These are phyloP conservation scores for Quercus rubra DNA, from an alignment of 306 rosid species.

Conservation along the genomic window DNA sequence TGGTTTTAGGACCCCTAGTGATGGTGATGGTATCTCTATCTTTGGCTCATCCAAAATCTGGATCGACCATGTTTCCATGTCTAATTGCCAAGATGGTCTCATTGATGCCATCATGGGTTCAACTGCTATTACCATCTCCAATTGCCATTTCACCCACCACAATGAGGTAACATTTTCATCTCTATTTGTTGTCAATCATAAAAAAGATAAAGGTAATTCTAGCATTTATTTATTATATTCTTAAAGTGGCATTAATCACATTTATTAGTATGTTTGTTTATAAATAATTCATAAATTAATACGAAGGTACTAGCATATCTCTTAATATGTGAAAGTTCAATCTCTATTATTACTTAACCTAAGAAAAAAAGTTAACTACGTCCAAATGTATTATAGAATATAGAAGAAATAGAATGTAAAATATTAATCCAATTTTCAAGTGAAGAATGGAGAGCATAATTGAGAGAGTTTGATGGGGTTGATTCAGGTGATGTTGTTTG, in stretches of 20 bases:
- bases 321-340: too few relatives aligned
- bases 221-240: too few relatives aligned
- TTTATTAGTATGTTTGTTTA: too few relatives aligned
- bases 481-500: slow-evolving; percentile 74
- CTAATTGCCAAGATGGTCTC: slow-evolving; percentile 50
- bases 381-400: too few relatives aligned
- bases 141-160: slow-evolving; percentile 68
- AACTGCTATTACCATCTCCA: slow-evolving; percentile 83
- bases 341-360: too few relatives aligned
- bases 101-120: slow-evolving; percentile 75
- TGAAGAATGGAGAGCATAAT: background rate
- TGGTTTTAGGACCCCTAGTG: slow-evolving; percentile 58
- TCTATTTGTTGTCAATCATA: background rate
- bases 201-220: too few relatives aligned
- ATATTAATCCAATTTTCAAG: background rate
- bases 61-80: slow-evolving; percentile 88
- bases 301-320: too few relatives aligned
- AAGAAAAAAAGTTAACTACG: too few relatives aligned
- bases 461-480: background rate
- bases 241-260: too few relatives aligned
- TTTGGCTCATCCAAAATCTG: slow-evolving; percentile 66
- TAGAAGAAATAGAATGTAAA: too few relatives aligned
- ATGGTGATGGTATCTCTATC: slow-evolving; percentile 84
- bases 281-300: too few relatives aligned
- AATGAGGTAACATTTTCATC: slow-evolving; percentile 37